Percentiles rank a stretch among this genome's conserved stretches.
These are phyloP conservation scores for Glaciozyma martinii DNA, from an alignment of 768 basidiomycete genomes.

Conservation along the genomic window DNA sequence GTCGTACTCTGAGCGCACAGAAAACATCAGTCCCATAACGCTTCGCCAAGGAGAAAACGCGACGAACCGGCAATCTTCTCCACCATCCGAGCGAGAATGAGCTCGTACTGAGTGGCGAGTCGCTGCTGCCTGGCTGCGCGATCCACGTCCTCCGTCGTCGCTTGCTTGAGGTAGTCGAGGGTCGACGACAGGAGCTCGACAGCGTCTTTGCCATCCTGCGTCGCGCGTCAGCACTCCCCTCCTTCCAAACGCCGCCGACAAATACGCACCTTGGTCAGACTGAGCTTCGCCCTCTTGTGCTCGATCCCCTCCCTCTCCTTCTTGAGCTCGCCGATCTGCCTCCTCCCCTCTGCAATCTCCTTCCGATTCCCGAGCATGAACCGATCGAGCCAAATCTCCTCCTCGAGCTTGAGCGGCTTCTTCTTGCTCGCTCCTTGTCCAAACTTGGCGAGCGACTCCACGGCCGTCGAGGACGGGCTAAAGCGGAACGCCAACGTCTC, in stretches of 20 bases:
- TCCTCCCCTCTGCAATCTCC: neutral
- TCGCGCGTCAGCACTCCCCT: neutral
- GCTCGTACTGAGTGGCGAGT: neutral
- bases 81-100: neutral
- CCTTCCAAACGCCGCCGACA: neutral
- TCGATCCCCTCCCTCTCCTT: neutral
- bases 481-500: neutral
- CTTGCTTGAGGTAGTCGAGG: constrained; percentile 2
- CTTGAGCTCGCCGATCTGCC: neutral
- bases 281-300: neutral
- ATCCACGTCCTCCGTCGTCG: neutral
- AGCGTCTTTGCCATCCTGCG: constrained; percentile 6
- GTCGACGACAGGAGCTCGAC: constrained; percentile 2
- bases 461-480: neutral
- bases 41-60: neutral
- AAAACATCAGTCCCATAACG: neutral
- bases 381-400: constrained; percentile 15
- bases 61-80: constrained; percentile 1
- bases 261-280: neutral
- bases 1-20: constrained; percentile 2
- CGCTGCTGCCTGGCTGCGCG: constrained; percentile 7
- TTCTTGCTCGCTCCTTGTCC: neutral
- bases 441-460: neutral
- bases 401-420: neutral
- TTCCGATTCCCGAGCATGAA: constrained; percentile 12